Evolutionary conservation across 2,329 filamentous ascomycete species (phyloP).

Genomic region (Fusarium xyrophilum): DNA sequence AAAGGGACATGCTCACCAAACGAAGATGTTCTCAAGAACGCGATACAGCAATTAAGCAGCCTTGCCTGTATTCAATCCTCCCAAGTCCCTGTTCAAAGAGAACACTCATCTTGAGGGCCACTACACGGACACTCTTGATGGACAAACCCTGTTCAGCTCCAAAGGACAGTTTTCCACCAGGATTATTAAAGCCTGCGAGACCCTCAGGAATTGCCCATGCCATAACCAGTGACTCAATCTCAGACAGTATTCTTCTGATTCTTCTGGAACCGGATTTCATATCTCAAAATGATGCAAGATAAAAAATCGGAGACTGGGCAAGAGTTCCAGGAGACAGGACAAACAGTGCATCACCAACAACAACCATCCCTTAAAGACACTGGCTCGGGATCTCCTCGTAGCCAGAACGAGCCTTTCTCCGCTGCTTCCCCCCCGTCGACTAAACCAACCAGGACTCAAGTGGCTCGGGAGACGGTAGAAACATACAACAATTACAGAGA

Average conservation of each 20-base stretch:
- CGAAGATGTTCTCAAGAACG: background rate
- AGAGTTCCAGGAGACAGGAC: background rate
- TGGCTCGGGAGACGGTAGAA: background rate
- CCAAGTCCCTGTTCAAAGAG: background rate
- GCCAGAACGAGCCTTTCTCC: background rate
- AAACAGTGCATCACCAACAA: background rate
- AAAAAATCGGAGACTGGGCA: background rate
- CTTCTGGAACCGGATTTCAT: background rate
- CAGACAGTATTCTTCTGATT: background rate
- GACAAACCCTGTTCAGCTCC: background rate
- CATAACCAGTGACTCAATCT: background rate
- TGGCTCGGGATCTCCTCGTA: background rate
- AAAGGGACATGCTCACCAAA: background rate
- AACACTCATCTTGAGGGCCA: background rate
- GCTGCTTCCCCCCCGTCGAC: background rate
- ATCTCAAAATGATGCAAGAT: background rate
- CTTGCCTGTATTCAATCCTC: background rate
- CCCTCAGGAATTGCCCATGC: background rate
- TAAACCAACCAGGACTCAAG: background rate
- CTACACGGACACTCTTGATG: background rate
- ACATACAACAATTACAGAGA: background rate
- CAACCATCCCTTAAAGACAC: background rate
- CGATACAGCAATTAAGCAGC: background rate
- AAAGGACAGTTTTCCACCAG: background rate
- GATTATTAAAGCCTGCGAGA: background rate